A percentile compares a stretch with the other conserved stretches of the same genome.
These are phyloP conservation scores for Jaenimonas drosophilae DNA, from an alignment of 208 protist genomes.

Conservation along the genomic window DNA sequence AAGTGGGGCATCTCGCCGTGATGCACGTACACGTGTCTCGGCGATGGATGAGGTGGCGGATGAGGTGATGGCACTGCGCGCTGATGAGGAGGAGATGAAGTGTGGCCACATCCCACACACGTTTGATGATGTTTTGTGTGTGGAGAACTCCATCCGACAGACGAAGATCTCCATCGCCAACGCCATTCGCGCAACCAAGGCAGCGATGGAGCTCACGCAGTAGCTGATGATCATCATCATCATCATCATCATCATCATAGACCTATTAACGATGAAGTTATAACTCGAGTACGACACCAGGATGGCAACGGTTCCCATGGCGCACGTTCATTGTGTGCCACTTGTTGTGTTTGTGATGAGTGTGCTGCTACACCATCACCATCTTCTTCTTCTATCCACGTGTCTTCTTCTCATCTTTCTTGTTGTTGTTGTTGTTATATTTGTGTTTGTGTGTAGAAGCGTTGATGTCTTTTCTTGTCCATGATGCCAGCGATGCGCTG, in stretches of 20 bases:
- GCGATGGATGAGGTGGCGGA: background rate
- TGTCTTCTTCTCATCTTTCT: constrained; percentile 5
- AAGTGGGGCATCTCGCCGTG: background rate
- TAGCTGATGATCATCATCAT: no score
- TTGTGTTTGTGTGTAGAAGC: background rate
- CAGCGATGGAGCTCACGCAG: constrained; percentile 14
- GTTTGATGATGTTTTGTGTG: constrained; percentile 30
- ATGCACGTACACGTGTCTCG: background rate
- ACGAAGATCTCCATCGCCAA: constrained; percentile 78
- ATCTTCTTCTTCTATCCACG: constrained; percentile 2
- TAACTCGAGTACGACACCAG: no score
- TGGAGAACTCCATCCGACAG: constrained; percentile 59
- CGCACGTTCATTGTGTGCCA: no score
- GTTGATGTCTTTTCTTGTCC: constrained; percentile 5
- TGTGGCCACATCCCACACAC: background rate
- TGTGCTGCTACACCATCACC: no score
- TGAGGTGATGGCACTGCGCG: background rate
- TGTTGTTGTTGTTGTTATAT: background rate
- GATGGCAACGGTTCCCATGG: no score
- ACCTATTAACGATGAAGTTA: no score
- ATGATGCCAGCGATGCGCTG: constrained; percentile 49
- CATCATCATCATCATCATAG: no score
- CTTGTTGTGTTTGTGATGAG: no score
- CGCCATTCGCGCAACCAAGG: constrained; percentile 31
- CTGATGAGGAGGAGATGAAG: background rate